Evolutionary conservation across 768 basidiomycete species (phyloP), one percentile per base, ranked within the genome.

Genomic region (Candolleomyces aberdarensis): DNA sequence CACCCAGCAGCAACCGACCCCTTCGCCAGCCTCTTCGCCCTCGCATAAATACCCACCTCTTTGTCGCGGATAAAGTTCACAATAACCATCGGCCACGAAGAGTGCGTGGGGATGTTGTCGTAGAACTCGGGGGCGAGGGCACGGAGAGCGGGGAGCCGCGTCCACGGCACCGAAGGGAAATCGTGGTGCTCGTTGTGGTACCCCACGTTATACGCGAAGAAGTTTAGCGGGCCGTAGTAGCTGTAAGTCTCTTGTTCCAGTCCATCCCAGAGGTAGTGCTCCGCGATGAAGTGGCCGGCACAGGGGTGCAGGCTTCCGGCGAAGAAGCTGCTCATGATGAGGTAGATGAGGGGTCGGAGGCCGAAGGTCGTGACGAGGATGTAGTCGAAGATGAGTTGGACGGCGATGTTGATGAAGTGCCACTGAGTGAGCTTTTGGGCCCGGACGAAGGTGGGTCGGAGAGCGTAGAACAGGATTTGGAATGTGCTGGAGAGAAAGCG

Each of bases 111-210:
- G 26, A 98, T 80, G 5, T 78, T 83, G 65, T 94, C 91, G 75
- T 99, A 99, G 71, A 90, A 95, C 72, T 98, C 96, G 3, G 89
- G 90, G 7, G 95, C 96, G 31, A 97, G 81, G 2, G 82, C 81
- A 32, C 88, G 86, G 20, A 99, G 85, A 5, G 84, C 83, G 1
- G 95, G 92, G 0, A 98, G 82, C 22, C 91, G 86, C 17, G 96
- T 98, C 97, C 97, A 99, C 1, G 97, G 84, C 0, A 99, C 75
- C 13, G 94, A 94, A 8, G 97, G 96, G 75, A 99, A 98, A 75
- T 99, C 97, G 75, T 99, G 97, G 74, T 99, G 97, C 69, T 98
- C 97, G 74, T 99, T 98, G 73, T 99, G 97, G 71, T 98, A 98
- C 43, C 97, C 97, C 63, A 92, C 96, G 65, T 99, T 99, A 74